Base-by-base conservation (phyloP, 176 grass and related monocot genomes). In the Eleusine coracana region DNA sequence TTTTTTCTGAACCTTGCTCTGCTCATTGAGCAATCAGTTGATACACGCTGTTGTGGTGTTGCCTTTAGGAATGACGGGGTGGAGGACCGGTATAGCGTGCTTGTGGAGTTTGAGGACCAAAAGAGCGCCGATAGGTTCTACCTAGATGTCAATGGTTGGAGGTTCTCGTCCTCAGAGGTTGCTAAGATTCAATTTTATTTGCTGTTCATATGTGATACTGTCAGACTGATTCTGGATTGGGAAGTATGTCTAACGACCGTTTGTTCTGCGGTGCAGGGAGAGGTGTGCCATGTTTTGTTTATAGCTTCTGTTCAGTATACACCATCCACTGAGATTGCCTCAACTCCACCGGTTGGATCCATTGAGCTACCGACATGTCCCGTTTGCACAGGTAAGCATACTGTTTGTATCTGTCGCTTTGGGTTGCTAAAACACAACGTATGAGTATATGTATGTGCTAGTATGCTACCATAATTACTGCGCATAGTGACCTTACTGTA, bases 121-220 rank as follows among this genome's bases (percentile, higher is more conserved):
- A 88, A 91, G 61, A 91, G 80, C 4, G 85, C 96, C 0, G 96
- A 98, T 20, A 76, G 91, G 31, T 95, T 98, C 64, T 93, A 95
- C 81, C 89, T 95, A 13, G 96, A 95, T 52, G 84, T 95, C 66
- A 98, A 98, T 72, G 96, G 93, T n/a, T 95, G 96, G 96, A 86
- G 88, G 62, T 98, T 98, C 60, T 91, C 93, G 40, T 91, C 92
- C 7, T 89, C 89, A 0, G 92, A 90, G 80, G 91, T 95, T 80
- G n/a, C 75, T 77, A 61, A 49, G 10, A 55, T 90, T 74, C 17
- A 6, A 9, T 65, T 63, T 74, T 28, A 56, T 92, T 83, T 83
- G 65, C 37, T 52, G 17, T 66, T 65, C n/a, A 67, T 42, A 66
- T 71, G 21, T 10, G 29, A 34, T 27, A 11, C 29, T 40, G 49